phyloP scores from a whole-genome alignment of 768 basidiomycete genomes.

The Serendipita sp. region DNA sequence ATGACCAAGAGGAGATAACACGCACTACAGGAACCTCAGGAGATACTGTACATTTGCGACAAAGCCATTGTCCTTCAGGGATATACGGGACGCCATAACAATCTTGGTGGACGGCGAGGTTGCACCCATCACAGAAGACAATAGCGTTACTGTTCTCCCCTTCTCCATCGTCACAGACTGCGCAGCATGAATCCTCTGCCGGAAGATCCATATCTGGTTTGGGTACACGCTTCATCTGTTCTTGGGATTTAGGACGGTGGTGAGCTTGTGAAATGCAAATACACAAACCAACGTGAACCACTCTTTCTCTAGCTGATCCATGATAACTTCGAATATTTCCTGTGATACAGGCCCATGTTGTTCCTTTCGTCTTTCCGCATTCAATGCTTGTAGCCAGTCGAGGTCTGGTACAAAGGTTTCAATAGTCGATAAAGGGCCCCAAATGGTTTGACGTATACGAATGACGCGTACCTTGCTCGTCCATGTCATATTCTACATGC shows the following conservation, averaged over 20 bases:
- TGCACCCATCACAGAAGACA: conserved; percentile 98
- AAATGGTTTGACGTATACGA: neutral
- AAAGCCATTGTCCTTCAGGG: conserved; percentile 98
- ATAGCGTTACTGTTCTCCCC: conserved; percentile 98
- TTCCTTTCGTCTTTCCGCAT: conserved; percentile 64
- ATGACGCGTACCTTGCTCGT: conserved; percentile 66
- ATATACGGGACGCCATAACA: conserved; percentile 99
- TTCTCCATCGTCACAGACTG: conserved; percentile 95
- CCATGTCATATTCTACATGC: conserved; percentile 99
- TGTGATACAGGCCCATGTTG: conserved; percentile 54
- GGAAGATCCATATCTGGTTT: conserved; percentile 77
- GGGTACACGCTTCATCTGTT: conserved; percentile 81
- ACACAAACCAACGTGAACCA: conserved; percentile 83
- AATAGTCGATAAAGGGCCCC: neutral
- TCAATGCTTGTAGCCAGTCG: conserved; percentile 83
- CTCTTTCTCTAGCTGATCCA: conserved; percentile 97
- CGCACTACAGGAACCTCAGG: conserved; percentile 90
- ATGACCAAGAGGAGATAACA: conserved; percentile 5
- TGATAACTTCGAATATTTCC: conserved; percentile 87
- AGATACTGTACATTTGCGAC: conserved; percentile 93
- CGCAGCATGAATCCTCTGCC: conserved; percentile 90
- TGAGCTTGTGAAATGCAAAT: neutral
- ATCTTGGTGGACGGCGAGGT: conserved; percentile 98
- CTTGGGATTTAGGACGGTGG: conserved; percentile 1
- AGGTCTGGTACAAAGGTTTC: conserved; percentile 39